These are phyloP conservation scores for Glycine tomentella DNA, from an alignment of 306 rosid genomes.

Conservation along the genomic window DNA sequence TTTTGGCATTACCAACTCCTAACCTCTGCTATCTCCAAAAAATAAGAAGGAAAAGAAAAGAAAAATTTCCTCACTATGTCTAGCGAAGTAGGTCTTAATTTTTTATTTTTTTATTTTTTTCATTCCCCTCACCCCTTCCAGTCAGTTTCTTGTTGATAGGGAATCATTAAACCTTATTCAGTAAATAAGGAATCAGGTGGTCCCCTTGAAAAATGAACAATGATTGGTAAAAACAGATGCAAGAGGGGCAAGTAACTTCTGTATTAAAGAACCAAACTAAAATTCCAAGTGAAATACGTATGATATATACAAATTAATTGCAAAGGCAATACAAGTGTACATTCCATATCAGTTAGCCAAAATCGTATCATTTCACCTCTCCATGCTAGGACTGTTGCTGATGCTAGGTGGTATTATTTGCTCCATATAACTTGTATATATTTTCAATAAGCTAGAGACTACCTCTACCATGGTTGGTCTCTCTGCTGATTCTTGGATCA, in stretches of 20 bases:
- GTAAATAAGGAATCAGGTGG: conserved; percentile 5
- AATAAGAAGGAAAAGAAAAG: background rate
- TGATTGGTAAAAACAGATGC: conserved; percentile 7
- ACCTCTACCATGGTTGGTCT: conserved; percentile 54
- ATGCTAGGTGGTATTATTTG: conserved; percentile 20
- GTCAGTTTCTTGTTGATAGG: background rate
- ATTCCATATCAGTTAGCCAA: background rate
- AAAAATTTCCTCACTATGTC: background rate
- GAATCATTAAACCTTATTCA: background rate
- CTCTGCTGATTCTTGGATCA: conserved; percentile 47
- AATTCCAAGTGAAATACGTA: background rate
- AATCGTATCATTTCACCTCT: conserved; percentile 39
- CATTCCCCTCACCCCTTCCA: background rate
- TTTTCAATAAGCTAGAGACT: conserved; percentile 53
- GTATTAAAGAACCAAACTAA: background rate
- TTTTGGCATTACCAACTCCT: background rate
- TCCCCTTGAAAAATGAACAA: background rate
- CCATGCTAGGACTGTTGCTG: conserved; percentile 3
- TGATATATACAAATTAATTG: background rate
- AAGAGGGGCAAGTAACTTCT: background rate
- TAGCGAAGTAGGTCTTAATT: background rate
- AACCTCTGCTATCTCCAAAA: background rate
- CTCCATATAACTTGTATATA: conserved; percentile 28
- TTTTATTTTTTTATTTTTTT: no score
- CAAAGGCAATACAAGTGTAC: background rate